These are phyloP conservation scores for Fusarium fracticaudum DNA, from an alignment of 2,329 filamentous ascomycete species.

Conservation along the genomic window DNA sequence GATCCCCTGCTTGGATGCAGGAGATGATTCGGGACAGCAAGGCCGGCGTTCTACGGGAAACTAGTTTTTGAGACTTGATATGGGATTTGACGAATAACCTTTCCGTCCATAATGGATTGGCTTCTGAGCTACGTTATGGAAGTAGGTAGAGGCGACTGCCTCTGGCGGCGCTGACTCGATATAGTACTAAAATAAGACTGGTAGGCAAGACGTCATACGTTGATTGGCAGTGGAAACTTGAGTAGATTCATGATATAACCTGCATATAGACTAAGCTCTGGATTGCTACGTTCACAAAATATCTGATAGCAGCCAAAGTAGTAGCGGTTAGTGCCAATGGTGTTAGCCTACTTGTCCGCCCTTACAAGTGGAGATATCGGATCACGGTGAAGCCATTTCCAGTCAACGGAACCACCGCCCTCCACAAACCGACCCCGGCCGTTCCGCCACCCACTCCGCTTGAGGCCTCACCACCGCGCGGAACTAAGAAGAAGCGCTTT, in stretches of 20 bases:
- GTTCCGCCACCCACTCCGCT: background rate
- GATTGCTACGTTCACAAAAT: background rate
- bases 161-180: background rate
- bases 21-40: background rate
- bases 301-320: background rate
- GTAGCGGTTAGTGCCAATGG: background rate
- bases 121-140: background rate
- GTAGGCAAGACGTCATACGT: background rate
- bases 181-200: fast-evolving
- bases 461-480: no score
- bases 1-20: background rate
- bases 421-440: background rate
- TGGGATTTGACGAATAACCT: background rate
- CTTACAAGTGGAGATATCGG: background rate
- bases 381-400: background rate
- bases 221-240: background rate
- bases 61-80: background rate
- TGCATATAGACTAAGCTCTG: background rate
- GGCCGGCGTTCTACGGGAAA: background rate
- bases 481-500: no score
- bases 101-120: fast-evolving
- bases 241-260: background rate
- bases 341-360: background rate
- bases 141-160: no score
- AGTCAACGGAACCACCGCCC: background rate